Evolutionary conservation across 2,329 filamentous ascomycete genomes (phyloP).

Genomic region (Graphilbum ipis-grandicollis): DNA sequence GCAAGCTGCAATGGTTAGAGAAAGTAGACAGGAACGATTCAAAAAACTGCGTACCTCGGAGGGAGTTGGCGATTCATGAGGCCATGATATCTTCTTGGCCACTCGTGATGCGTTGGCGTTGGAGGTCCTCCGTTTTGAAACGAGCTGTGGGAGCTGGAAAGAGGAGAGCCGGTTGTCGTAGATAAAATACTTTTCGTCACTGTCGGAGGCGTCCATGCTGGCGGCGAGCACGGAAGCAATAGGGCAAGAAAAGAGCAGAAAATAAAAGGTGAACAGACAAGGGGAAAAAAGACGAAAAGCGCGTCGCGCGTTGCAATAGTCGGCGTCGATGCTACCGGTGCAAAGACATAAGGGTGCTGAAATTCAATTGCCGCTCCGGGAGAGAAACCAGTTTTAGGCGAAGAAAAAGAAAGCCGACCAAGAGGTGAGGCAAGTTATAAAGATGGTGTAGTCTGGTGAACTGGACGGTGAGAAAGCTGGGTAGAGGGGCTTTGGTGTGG

Average conservation of each 20-base stretch:
- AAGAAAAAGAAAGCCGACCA: too few relatives aligned
- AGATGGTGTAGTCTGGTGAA: too few relatives aligned
- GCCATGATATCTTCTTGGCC: constrained; percentile 52
- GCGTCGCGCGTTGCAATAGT: not conserved
- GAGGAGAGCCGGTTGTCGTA: constrained; percentile 65
- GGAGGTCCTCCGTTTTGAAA: constrained; percentile 53
- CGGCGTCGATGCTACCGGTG: too few relatives aligned
- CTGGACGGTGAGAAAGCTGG: too few relatives aligned
- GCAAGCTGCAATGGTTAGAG: constrained; percentile 46
- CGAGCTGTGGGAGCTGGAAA: constrained; percentile 49
- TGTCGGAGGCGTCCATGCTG: constrained; percentile 14
- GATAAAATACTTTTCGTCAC: constrained; percentile 36
- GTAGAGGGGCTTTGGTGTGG: too few relatives aligned
- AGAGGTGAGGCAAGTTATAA: too few relatives aligned
- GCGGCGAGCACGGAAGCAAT: not conserved
- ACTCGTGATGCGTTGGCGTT: constrained; percentile 40
- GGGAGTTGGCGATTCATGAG: constrained; percentile 50
- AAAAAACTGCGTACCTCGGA: constrained; percentile 35
- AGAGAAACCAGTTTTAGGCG: too few relatives aligned
- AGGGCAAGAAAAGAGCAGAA: not conserved
- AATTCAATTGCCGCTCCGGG: too few relatives aligned
- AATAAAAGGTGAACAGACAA: not conserved
- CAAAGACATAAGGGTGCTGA: too few relatives aligned
- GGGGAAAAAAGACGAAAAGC: not conserved
- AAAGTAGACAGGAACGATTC: too few relatives aligned